Evolutionary conservation across 1,139 yeast species (phyloP).

Genomic region (Geotrichum reessii): DNA sequence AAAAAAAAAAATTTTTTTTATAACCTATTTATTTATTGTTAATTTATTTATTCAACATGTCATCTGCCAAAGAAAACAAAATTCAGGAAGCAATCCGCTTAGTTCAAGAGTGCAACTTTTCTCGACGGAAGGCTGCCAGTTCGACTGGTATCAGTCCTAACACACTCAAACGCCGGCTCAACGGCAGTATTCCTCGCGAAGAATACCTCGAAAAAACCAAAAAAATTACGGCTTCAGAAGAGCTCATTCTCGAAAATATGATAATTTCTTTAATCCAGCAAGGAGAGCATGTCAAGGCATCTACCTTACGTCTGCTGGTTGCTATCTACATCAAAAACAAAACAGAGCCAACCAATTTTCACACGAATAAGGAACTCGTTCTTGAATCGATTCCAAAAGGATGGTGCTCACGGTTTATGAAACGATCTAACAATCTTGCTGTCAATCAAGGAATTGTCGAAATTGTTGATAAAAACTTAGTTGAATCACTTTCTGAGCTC

Average conservation of each 20-base stretch:
- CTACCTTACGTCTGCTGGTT: conserved; percentile 14
- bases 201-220: conserved; percentile 15
- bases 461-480: background rate
- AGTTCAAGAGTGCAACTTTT: conserved; percentile 9
- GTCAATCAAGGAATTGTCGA: conserved; percentile 1
- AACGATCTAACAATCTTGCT: conserved; percentile 5
- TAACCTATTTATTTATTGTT: background rate
- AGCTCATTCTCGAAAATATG: conserved; percentile 13
- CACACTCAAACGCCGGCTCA: conserved; percentile 17
- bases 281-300: conserved; percentile 14
- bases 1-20: background rate
- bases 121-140: conserved; percentile 17
- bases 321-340: conserved; percentile 14
- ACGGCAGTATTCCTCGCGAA: conserved; percentile 16
- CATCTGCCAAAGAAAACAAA: conserved; percentile 5
- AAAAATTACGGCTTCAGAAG: conserved; percentile 14
- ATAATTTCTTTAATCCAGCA: conserved; percentile 12
- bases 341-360: background rate
- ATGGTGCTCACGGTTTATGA: conserved; percentile 16
- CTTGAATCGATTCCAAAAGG: conserved; percentile 14
- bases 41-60: background rate
- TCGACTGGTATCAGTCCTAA: conserved; percentile 15
- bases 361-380: background rate
- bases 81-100: conserved; percentile 14
- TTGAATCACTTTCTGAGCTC: background rate